These are phyloP conservation scores for Cercospora nicotianae DNA, from an alignment of 2,329 filamentous ascomycete species.

Conservation along the genomic window DNA sequence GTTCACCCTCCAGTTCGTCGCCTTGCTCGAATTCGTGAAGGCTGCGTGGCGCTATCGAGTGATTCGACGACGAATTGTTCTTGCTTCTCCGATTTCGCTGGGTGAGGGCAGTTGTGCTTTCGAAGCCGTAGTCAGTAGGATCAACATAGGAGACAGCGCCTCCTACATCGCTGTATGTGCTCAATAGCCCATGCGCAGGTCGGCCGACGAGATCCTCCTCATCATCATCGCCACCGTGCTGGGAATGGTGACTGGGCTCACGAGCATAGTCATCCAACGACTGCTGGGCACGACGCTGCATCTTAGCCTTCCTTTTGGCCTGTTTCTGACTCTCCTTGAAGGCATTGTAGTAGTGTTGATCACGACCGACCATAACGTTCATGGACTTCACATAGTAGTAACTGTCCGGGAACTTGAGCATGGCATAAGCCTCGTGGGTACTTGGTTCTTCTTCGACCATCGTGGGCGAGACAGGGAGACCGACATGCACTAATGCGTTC, in stretches of 20 bases:
- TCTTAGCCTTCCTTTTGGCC: slow-evolving; percentile 17
- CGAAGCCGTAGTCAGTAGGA: slow-evolving; percentile 45
- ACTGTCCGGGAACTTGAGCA: slow-evolving; percentile 72
- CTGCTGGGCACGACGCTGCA: slow-evolving; percentile 13
- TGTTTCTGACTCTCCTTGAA: slow-evolving; percentile 27
- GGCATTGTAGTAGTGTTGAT: slow-evolving; percentile 40
- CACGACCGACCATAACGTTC: slow-evolving; percentile 69
- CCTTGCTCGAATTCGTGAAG: slow-evolving; percentile 23
- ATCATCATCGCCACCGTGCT: slow-evolving; percentile 29
- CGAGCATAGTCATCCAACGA: slow-evolving; percentile 31
- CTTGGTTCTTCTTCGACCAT: slow-evolving; percentile 19
- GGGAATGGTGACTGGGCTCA: slow-evolving; percentile 34
- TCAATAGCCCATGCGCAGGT: slow-evolving; percentile 32
- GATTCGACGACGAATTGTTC: slow-evolving; percentile 51
- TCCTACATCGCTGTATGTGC: slow-evolving; percentile 38
- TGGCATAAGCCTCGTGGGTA: slow-evolving; percentile 54
- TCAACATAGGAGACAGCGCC: slow-evolving; percentile 38
- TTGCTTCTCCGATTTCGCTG: slow-evolving; percentile 15
- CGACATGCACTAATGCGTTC: background rate
- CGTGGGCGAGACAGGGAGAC: slow-evolving; percentile 12
- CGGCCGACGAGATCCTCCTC: slow-evolving; percentile 31
- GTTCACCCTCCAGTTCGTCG: slow-evolving; percentile 20
- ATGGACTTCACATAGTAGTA: slow-evolving; percentile 78
- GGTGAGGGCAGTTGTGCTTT: slow-evolving; percentile 48
- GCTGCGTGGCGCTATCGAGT: slow-evolving; percentile 43